Base-by-base conservation (phyloP, 2,329 filamentous ascomycete genomes). In the Botrytis paeoniae region DNA sequence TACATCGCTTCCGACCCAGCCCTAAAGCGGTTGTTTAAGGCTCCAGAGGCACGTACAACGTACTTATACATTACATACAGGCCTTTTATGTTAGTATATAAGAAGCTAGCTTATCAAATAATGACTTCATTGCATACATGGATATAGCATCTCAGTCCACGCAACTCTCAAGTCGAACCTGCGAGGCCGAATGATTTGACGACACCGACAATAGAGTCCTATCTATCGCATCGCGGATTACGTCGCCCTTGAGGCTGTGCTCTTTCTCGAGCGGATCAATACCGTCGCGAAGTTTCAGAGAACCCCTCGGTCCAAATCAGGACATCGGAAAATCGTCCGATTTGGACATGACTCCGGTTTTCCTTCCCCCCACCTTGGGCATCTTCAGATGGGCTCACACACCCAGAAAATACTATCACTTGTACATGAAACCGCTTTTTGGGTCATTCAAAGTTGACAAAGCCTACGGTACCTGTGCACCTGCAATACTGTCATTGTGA, bases 61-160 rank as follows among this genome's bases (percentile, higher is more conserved):
- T 68, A 29, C 20, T 9, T 41, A 16, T 41, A 29, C 5, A 29
- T 29, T 57, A 57, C 14, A 57, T 57, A 32, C 51, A 32, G 35
- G 48, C n/a, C 16, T 29, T 39, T 63, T 29, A 12, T 68, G 9
- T 68, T 54, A 48, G 16, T 29, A 39, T 39, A 29, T 39, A 35
- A 54, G n/a, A 48, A 29, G 20, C 16, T 68, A 29, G 32, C 37
- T 54, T 68, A 54, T 29, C 18, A 68, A 57, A 54, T 39, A 54
- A 68, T 68, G 45, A 41, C 64, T 68, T 68, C 64, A 68, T 57
- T 12, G 8, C 32, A 68, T 39, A 57, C 64, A 68, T 68, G 45
- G 45, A 68, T 54, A 41, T 54, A 22, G 45, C n/a, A 39, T 54
- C 64, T 39, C 35, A 29, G 25, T 25, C 22, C 64, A 54, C 25